A percentile compares a stretch with the other conserved stretches of the same genome.
Evolutionary conservation across 2,329 filamentous ascomycete species (phyloP).

Genomic region (Clarireedia homoeocarpa): DNA sequence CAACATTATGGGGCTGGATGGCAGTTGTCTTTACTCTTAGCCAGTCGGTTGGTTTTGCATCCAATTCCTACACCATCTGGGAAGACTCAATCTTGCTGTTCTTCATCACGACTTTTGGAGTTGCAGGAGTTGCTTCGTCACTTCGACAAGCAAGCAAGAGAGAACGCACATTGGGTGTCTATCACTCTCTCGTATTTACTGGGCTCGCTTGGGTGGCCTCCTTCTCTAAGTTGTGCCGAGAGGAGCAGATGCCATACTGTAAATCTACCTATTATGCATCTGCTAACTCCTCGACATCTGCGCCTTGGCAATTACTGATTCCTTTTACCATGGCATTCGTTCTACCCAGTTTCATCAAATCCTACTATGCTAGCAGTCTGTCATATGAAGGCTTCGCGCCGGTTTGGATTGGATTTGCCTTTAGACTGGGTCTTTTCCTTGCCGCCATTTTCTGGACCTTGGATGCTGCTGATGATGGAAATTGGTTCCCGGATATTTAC

Average conservation of each 20-base stretch:
- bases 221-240: constrained; percentile 84
- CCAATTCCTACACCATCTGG: constrained; percentile 98
- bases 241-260: constrained; percentile 98
- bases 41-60: constrained; percentile 89
- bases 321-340: constrained; percentile 66
- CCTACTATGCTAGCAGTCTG: constrained; percentile 72
- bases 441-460: constrained; percentile 80
- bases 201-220: constrained; percentile 72
- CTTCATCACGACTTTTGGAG: constrained; percentile 81
- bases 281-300: constrained; percentile 82
- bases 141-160: constrained; percentile 59
- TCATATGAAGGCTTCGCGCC: constrained; percentile 84
- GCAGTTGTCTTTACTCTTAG: constrained; percentile 73
- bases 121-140: constrained; percentile 66
- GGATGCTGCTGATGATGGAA: constrained; percentile 78
- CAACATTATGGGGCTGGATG: constrained; percentile 83
- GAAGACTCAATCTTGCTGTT: constrained; percentile 92
- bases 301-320: constrained; percentile 78
- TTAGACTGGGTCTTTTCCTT: constrained; percentile 68
- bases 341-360: constrained; percentile 68
- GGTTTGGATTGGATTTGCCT: constrained; percentile 73
- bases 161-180: constrained; percentile 69
- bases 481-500: constrained; percentile 61
- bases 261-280: constrained; percentile 93
- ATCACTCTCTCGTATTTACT: constrained; percentile 79